Evolutionary conservation across 1,284 basidiomycete species (phyloP).

Genomic region (Hemileia vastatrix): DNA sequence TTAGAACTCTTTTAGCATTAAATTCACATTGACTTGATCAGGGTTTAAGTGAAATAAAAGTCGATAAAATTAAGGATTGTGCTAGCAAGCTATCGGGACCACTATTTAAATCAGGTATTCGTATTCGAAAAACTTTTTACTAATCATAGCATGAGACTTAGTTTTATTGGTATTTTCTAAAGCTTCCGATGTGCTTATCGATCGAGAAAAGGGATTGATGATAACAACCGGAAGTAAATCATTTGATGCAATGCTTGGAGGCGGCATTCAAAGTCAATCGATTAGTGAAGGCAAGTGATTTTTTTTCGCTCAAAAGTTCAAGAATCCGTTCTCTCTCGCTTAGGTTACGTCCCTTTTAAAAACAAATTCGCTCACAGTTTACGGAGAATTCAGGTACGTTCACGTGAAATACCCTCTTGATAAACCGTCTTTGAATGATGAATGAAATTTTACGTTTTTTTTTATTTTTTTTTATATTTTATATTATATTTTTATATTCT

Average conservation of each 20-base stretch:
- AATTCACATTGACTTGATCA: constrained; percentile 36
- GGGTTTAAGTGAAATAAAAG: constrained; percentile 56
- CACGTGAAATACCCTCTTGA: constrained; percentile 24
- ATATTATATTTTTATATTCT: constrained; percentile 5
- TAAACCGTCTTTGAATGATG: neutral
- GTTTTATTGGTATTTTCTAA: constrained; percentile 67
- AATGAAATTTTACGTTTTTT: neutral
- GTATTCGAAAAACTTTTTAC: neutral
- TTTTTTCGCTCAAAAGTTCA: constrained; percentile 5
- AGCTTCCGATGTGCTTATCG: constrained; percentile 75
- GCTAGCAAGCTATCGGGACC: constrained; percentile 19
- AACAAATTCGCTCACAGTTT: neutral
- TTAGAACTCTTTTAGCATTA: constrained; percentile 4
- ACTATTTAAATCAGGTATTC: constrained; percentile 12
- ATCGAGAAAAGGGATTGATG: constrained; percentile 62
- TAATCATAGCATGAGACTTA: constrained; percentile 49
- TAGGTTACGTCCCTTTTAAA: neutral
- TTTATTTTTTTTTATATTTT: neutral
- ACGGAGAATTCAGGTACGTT: constrained; percentile 17
- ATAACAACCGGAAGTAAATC: constrained; percentile 85
- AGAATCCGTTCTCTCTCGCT: constrained; percentile 10
- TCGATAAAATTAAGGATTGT: constrained; percentile 80
- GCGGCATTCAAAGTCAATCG: constrained; percentile 23
- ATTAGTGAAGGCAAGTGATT: constrained; percentile 18
- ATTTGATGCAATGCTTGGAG: constrained; percentile 54